Base-by-base conservation (phyloP, 257 asterid genomes). In the Fraxinus americana region DNA sequence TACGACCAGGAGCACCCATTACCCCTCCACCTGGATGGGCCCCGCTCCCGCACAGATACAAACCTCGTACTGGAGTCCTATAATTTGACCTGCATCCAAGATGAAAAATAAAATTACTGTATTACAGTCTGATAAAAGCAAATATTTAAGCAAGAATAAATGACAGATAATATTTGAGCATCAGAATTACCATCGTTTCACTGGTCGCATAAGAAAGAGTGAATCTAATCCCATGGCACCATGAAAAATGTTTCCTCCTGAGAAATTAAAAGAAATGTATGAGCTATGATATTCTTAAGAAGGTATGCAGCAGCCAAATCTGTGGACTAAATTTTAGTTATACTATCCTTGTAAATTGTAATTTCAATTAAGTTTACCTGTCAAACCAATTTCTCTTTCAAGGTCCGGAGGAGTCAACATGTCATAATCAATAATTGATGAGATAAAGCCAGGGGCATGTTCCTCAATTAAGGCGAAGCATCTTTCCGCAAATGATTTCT, bases 21-120 rank as follows among this genome's bases (percentile, higher is more conserved):
- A 95, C 99, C 2, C 98, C 99, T 1, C 99, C 99, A 45, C 98
- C 99, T 0, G 99, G 99, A 85, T 95, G 99, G 17, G 98, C 85
- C 45, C 99, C 98, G 59, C 99, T 95, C 14, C 99, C 99, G 52
- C 99, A 92, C 76, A 92, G 80, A 79, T 92, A 95, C 78, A 95
- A 78, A 52, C 98, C 99, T 78, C 71, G 82, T 54, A 95, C 45
- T 16, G 99, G 99, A 17, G 98, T 95, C 80, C 91, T 82, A 76
- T 95, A 95, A 80, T 82, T 90, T 35, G 99, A 95, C 97, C 98
- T 92, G 83, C 84, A 85, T 23, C 57, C 69, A 82, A 63, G 78
- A 48, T 12, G 39, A 66, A 72, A 75, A 39, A 13, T 17, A 41
- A 70, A 2, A 30, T 19, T 41, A 63, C 27, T 50, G 27, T 16